Evolutionary conservation across 2,329 filamentous ascomycete species (phyloP).

Genomic region (Fusarium floridanum): DNA sequence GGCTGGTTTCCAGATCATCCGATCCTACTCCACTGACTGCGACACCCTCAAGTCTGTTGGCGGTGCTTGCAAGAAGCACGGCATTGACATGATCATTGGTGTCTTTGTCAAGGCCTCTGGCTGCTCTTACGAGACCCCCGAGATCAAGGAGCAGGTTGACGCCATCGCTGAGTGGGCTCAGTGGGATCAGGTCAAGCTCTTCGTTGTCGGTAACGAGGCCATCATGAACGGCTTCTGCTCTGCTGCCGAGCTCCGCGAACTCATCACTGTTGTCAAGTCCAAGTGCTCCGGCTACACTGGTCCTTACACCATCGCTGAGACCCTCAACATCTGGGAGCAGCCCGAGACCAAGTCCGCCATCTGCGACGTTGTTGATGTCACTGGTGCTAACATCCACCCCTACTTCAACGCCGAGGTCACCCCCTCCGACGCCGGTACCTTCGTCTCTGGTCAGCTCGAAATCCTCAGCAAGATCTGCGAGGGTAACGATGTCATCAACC

Average conservation of each 20-base stretch:
- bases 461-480: slow-evolving; percentile 78
- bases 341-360: slow-evolving; percentile 68
- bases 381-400: slow-evolving; percentile 90
- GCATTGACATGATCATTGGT: slow-evolving; percentile 86
- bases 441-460: slow-evolving; percentile 80
- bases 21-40: slow-evolving; percentile 95
- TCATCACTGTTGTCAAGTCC: slow-evolving; percentile 76
- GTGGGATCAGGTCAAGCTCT: slow-evolving; percentile 82
- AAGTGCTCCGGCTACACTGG: slow-evolving; percentile 81
- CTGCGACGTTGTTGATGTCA: slow-evolving; percentile 81
- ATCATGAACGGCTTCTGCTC: slow-evolving; percentile 80
- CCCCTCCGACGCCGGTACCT: slow-evolving; percentile 77
- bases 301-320: slow-evolving; percentile 86
- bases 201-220: slow-evolving; percentile 93
- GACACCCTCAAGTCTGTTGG: slow-evolving; percentile 82
- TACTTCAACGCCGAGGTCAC: slow-evolving; percentile 85
- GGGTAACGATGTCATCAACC: slow-evolving; percentile 79
- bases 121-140: slow-evolving; percentile 68
- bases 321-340: slow-evolving; percentile 82
- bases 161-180: slow-evolving; percentile 79
- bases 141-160: slow-evolving; percentile 79
- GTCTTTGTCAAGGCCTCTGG: slow-evolving; percentile 82
- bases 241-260: slow-evolving; percentile 73
- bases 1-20: slow-evolving; percentile 78
- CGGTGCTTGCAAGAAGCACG: slow-evolving; percentile 72